A percentile compares a stretch with the other conserved stretches of the same genome.
Evolutionary conservation across 768 basidiomycete genomes (phyloP).

Genomic region (Leccinum imitatum): DNA sequence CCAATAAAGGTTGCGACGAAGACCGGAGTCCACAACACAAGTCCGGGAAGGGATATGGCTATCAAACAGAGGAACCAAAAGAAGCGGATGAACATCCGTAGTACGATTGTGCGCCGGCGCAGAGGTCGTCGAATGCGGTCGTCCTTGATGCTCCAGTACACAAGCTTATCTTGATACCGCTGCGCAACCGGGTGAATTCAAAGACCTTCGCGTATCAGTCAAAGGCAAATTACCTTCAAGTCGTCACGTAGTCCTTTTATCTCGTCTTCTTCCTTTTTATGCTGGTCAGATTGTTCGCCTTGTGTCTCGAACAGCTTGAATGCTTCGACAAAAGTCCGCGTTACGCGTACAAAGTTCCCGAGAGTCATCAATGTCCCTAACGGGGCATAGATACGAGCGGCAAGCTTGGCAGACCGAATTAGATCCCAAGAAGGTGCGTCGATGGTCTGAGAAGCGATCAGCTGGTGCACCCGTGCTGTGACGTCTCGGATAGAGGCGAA

Average conservation of each 20-base stretch:
- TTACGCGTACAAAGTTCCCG: slow-evolving; percentile 80
- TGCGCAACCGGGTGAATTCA: slow-evolving; percentile 27
- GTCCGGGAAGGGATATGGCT: slow-evolving; percentile 68
- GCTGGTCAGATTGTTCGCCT: slow-evolving; percentile 26
- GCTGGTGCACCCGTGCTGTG: slow-evolving; percentile 62
- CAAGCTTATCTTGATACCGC: slow-evolving; percentile 75
- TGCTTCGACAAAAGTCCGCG: slow-evolving; percentile 70
- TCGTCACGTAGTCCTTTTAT: slow-evolving; percentile 45
- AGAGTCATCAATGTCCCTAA: slow-evolving; percentile 84
- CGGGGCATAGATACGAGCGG: slow-evolving; percentile 80
- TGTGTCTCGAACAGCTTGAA: slow-evolving; percentile 51
- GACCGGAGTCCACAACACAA: slow-evolving; percentile 80
- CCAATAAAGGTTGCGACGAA: slow-evolving; percentile 69
- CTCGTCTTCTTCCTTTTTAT: slow-evolving; percentile 27
- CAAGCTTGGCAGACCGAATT: slow-evolving; percentile 72
- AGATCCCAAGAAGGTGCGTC: slow-evolving; percentile 86
- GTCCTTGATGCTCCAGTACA: slow-evolving; percentile 73
- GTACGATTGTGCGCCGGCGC: slow-evolving; percentile 50
- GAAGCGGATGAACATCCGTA: slow-evolving; percentile 65
- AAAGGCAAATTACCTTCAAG: slow-evolving; percentile 50
- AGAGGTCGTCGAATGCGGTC: slow-evolving; percentile 77
- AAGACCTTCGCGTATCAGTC: neutral
- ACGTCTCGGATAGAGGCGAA: slow-evolving; percentile 56
- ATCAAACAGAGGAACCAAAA: slow-evolving; percentile 63
- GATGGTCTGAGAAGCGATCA: slow-evolving; percentile 74